Percentiles rank a stretch among this genome's conserved stretches.
These are phyloP conservation scores for Pichia sp. DNA, from an alignment of 1,139 yeast genomes.

Conservation along the genomic window DNA sequence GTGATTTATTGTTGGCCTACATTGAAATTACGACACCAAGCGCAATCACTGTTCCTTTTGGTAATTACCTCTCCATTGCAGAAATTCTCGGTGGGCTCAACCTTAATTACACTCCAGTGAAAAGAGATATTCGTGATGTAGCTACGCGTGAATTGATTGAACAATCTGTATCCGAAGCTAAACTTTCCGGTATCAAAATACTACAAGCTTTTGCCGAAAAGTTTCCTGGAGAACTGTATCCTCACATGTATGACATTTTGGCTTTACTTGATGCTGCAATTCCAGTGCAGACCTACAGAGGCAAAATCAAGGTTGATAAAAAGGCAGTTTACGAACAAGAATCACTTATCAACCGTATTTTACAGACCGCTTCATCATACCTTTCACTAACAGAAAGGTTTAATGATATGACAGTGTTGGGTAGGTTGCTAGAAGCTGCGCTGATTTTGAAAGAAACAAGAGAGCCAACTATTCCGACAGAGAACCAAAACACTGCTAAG, in stretches of 20 bases:
- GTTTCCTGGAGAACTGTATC: constrained; percentile 45
- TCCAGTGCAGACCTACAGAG: constrained; percentile 26
- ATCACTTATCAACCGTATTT: constrained; percentile 32
- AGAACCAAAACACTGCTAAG: constrained; percentile 24
- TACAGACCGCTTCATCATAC: constrained; percentile 33
- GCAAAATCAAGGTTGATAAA: constrained; percentile 37
- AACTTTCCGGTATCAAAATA: constrained; percentile 41
- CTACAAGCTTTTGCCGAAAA: constrained; percentile 37
- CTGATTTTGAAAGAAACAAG: constrained; percentile 44
- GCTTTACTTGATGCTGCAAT: constrained; percentile 56
- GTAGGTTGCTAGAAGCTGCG: constrained; percentile 46
- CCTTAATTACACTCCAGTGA: constrained; percentile 49
- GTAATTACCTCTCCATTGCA: constrained; percentile 43
- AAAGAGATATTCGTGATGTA: constrained; percentile 51
- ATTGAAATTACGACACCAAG: constrained; percentile 44
- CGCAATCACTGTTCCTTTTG: constrained; percentile 49
- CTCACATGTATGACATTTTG: constrained; percentile 46
- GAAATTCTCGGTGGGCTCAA: constrained; percentile 54
- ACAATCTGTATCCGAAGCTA: constrained; percentile 42
- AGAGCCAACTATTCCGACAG: constrained; percentile 18
- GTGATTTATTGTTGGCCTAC: constrained; percentile 41
- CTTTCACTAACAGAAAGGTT: constrained; percentile 35
- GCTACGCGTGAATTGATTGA: constrained; percentile 40
- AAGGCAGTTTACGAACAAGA: constrained; percentile 36
- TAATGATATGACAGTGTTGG: constrained; percentile 39